These are phyloP conservation scores for Phylloporus sp. DNA, from an alignment of 768 basidiomycete species.

Conservation along the genomic window DNA sequence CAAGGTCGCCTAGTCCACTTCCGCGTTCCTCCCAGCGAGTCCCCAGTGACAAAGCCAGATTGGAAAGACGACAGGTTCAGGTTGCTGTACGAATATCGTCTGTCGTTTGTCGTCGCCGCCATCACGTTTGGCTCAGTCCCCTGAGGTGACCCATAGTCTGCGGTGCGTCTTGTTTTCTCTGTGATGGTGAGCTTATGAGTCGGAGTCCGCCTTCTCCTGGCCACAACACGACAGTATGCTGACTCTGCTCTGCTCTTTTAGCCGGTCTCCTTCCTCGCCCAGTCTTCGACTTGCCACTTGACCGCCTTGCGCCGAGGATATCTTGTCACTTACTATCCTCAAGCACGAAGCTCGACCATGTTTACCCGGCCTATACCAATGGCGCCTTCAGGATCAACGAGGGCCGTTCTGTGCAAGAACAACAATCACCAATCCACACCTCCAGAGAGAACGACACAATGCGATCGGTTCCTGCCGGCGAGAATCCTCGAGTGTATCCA, in stretches of 20 bases:
- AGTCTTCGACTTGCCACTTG: conserved; percentile 11
- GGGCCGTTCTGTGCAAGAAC: conserved; percentile 12
- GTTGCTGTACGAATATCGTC: conserved; percentile 26
- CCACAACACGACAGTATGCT: conserved; percentile 8
- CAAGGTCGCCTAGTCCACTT: conserved; percentile 18
- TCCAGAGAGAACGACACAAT: conserved; percentile 21
- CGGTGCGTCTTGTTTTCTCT: conserved; percentile 7
- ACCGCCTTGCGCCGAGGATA: conserved; percentile 15
- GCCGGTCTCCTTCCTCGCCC: conserved; percentile 23
- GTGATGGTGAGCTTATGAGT: background rate
- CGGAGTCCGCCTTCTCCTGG: conserved; percentile 25
- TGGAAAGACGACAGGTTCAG: conserved; percentile 30
- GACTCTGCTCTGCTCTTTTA: conserved; percentile 5
- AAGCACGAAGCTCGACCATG: conserved; percentile 8
- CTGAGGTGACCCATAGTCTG: conserved; percentile 8
- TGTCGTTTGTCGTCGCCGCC: conserved; percentile 6
- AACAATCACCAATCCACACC: conserved; percentile 5
- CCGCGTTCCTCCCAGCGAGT: conserved; percentile 27
- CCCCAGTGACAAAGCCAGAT: conserved; percentile 31
- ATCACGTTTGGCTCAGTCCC: conserved; percentile 1
- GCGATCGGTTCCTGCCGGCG: conserved; percentile 22
- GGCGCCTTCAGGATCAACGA: conserved; percentile 5
- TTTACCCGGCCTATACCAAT: conserved; percentile 10
- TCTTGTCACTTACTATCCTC: background rate
- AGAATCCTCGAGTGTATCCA: conserved; percentile 21